Evolutionary conservation across 495 filamentous ascomycete genomes (phyloP), one percentile per base, ranked within the genome.

Genomic region (Glonium stellatum): DNA sequence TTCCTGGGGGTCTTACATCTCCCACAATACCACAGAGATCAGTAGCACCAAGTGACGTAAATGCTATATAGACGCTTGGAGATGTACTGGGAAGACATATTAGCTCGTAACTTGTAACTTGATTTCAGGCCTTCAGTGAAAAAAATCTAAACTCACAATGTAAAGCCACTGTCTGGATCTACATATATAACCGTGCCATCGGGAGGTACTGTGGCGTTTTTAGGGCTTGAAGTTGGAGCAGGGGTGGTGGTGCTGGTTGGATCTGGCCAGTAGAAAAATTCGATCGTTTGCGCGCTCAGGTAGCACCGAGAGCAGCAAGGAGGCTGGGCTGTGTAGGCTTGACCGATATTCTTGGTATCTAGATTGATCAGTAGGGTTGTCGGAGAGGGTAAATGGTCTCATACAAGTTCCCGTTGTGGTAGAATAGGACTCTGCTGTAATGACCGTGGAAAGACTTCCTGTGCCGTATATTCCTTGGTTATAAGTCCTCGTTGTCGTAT

Each of bases 41-140:
- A 10, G 41, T 42, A 10, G 54, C 61, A 15, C 55, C 55, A 1
- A 63, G 19, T 18, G 61, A 54, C 1, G 61, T 59, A 41, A 63
- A 63, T 19, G 46, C 61, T 23, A 63, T 47, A 25, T 63, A 63
- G 21, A 63, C 47, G 23, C 61, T 63, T 12, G 61, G 61, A 37
- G 61, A 63, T 1, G 41, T 37, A 36, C 27, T 31, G 6, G 3
- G 6, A 31, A 31, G 27, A 31, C 6, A 31, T 6, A 6, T 31
- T 31, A 31, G 27, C 27, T 6, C 6, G 27, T 31, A 31, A 31
- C 27, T 31, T n/a, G n/a, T n/a, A n/a, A n/a, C n/a, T 31, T 31
- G 2, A 31, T 31, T 31, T 31, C 27, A 31, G 27, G 27, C 27
- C 6, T 31, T 31, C 6, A 31, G 27, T 31, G 27, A 31, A 6